Evolutionary conservation across 228 moss, liverwort and hornwort genomes (phyloP).

Genomic region (Sphagnum magellanicum): DNA sequence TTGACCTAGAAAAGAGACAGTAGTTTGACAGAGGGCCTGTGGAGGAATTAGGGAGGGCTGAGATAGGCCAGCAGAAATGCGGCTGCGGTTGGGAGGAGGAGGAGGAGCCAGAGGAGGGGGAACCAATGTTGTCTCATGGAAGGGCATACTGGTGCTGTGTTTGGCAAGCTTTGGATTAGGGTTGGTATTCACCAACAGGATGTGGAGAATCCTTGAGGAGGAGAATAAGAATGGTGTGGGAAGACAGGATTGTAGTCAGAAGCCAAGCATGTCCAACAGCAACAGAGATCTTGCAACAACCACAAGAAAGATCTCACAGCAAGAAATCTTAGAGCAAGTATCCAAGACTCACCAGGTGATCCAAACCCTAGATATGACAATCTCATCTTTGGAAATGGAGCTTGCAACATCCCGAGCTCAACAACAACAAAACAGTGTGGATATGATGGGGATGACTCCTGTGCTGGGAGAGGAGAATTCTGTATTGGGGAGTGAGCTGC

Average conservation of each 20-base stretch:
- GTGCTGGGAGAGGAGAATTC: conserved; percentile 31
- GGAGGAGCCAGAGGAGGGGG: conserved; percentile 2
- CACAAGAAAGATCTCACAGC: conserved; percentile 7
- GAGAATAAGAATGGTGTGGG: conserved; percentile 8
- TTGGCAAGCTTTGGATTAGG: conserved; percentile 87
- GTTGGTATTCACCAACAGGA: conserved; percentile 84
- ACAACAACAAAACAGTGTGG: conserved; percentile 27
- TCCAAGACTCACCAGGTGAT: conserved; percentile 76
- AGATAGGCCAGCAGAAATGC: conserved; percentile 18
- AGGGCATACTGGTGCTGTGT: conserved; percentile 78
- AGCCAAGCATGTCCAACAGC: conserved; percentile 29
- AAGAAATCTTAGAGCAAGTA: conserved; percentile 55
- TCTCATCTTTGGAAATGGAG: conserved; percentile 75
- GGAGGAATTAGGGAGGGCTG: no score
- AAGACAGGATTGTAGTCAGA: conserved; percentile 28
- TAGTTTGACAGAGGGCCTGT: no score
- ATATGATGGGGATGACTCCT: conserved; percentile 7
- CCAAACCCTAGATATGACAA: conserved; percentile 81
- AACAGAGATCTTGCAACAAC: no score
- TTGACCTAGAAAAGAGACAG: no score
- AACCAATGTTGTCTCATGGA: conserved; percentile 44
- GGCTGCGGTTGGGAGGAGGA: conserved; percentile 32
- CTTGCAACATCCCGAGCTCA: conserved; percentile 63
- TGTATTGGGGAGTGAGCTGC: conserved; percentile 10
- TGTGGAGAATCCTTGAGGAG: conserved; percentile 34